Evolutionary conservation across 2,329 filamentous ascomycete genomes (phyloP).

Genomic region (Colletotrichum phormii): DNA sequence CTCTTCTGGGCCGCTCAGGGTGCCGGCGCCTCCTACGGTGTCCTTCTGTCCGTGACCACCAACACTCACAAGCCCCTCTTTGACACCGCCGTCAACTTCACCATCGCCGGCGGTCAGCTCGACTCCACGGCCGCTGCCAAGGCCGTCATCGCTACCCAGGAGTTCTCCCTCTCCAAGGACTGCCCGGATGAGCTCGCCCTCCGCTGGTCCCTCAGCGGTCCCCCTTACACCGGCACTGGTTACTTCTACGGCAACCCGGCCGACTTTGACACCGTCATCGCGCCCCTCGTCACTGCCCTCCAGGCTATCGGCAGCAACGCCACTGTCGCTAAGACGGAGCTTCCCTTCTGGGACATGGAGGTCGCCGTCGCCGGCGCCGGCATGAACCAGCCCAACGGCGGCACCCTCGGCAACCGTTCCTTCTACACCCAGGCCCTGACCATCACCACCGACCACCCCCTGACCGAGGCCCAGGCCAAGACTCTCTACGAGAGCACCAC

Average conservation of each 20-base stretch:
- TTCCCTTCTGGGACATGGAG: constrained; percentile 38
- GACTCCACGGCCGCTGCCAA: constrained; percentile 16
- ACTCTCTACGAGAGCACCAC: constrained; percentile 30
- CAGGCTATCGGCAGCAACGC: constrained; percentile 19
- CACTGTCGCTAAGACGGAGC: constrained; percentile 23
- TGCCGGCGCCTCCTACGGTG: constrained; percentile 34
- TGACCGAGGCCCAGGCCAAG: constrained; percentile 31
- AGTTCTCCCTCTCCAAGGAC: constrained; percentile 30
- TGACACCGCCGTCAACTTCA: constrained; percentile 34
- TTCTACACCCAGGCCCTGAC: constrained; percentile 37
- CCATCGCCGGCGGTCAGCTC: constrained; percentile 24
- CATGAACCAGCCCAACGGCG: constrained; percentile 35
- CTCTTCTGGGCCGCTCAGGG: constrained; percentile 38
- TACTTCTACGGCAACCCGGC: constrained; percentile 37
- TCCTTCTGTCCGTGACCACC: constrained; percentile 35
- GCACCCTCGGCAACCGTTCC: constrained; percentile 27
- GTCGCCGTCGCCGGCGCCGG: constrained; percentile 31
- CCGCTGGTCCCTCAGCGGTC: constrained; percentile 28
- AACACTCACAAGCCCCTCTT: constrained; percentile 33
- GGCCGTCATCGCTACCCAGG: constrained; percentile 31
- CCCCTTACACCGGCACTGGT: constrained; percentile 19
- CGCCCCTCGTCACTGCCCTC: constrained; percentile 18
- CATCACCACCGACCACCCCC: constrained; percentile 33
- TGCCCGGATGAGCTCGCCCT: constrained; percentile 36
- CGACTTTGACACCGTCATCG: constrained; percentile 29